Evolutionary conservation across 106 monocot species (phyloP), one percentile per base, ranked within the genome.

Genomic region (Acorus calamus): DNA sequence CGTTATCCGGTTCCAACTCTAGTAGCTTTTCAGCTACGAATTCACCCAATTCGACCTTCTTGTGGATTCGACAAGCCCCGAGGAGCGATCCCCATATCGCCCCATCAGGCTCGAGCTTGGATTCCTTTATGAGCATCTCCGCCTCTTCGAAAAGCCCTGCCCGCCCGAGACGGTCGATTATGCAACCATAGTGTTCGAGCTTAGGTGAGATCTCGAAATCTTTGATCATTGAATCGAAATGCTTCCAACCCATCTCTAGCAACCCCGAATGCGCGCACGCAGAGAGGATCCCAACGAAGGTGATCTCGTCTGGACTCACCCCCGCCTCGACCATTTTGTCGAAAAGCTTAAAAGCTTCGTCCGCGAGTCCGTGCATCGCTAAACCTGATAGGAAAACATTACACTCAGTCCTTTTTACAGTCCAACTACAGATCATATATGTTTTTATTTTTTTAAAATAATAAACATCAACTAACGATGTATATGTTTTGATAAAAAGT

Each of bases 61-160:
- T 62, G 53, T 87, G 87, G 65, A 92, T 81, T 52, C 92, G 84
- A 47, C 92, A 92, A 11, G 87, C 92, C 44, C 84, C 92, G 6
- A 92, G 73, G 11, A 92, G 66, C 14, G 92, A 74, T 47, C 92
- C 92, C 86, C 92, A 92, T 50, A 87, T 74, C 6, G 83, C 83
- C 3, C 80, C 63, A 57, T 89, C 89, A 4, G 89, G 80, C 53
- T 77, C 61, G 70, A 89, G 11, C 5, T 78, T 50, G 89, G 89
- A 85, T 85, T 89, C 45, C 65, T 75, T 53, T 6, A 85, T 75
- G 8, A 83, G 74, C 46, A 4, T 42, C 49, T 85, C 76, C 4
- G 85, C 82, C 77, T 86, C 77, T 0, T 48, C 60, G 9, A 86
- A 42, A 13, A 74, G 61, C 43, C 83, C 86, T 4, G 86, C 73